Evolutionary conservation across 2,329 filamentous ascomycete genomes (phyloP).

Genomic region (Esteya vermicola): DNA sequence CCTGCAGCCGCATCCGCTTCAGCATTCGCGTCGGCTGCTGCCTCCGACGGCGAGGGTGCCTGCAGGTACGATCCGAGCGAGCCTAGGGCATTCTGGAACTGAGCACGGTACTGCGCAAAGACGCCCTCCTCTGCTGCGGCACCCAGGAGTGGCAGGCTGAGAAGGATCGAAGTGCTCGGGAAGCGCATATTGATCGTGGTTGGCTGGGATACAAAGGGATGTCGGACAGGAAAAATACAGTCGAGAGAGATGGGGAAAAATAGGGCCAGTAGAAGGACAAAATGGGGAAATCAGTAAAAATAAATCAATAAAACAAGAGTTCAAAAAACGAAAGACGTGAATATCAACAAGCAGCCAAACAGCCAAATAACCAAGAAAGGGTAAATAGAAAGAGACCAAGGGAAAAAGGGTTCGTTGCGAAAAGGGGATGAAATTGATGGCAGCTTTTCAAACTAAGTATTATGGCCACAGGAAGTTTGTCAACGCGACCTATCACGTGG

Average conservation of each 20-base stretch:
- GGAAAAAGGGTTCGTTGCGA: no score
- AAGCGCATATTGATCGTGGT: slow-evolving; percentile 37
- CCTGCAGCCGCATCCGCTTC: slow-evolving; percentile 28
- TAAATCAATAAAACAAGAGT: no score
- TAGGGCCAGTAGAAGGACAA: not conserved
- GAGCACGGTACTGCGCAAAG: slow-evolving; percentile 44
- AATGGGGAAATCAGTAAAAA: not conserved
- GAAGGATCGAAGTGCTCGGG: slow-evolving; percentile 30
- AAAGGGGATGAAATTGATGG: no score
- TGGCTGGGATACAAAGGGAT: not conserved
- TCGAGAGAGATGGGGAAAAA: not conserved
- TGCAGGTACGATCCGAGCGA: slow-evolving; percentile 38
- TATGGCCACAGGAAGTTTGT: not conserved
- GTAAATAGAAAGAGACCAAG: not conserved
- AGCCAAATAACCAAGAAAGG: not conserved
- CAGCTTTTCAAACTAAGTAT: not conserved
- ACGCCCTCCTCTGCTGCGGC: slow-evolving; percentile 32
- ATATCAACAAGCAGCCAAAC: no score
- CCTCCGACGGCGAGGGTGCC: slow-evolving; percentile 21
- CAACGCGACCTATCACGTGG: not conserved
- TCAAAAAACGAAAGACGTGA: not conserved
- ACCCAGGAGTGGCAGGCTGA: slow-evolving; percentile 42
- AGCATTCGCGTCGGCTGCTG: slow-evolving; percentile 7
- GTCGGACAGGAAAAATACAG: not conserved
- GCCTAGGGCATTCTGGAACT: slow-evolving; percentile 50